Conservation (phyloP, 208 protist species). For the Trypanosoma conorhini region DNA sequence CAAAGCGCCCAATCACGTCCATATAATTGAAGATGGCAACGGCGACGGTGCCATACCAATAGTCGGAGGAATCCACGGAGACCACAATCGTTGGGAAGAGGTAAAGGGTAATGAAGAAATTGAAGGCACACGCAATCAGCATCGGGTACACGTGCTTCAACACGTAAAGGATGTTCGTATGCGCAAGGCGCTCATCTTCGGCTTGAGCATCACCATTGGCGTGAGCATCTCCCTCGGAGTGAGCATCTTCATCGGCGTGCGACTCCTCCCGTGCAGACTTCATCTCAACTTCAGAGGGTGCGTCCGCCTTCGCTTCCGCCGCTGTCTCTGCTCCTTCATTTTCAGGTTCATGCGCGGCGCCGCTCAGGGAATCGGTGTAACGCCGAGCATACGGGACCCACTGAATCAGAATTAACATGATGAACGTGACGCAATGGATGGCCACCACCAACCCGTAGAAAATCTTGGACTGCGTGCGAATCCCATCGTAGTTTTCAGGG, state of each 20-base stretch:
- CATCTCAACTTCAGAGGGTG: not conserved
- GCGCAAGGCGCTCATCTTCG: constrained; percentile 24
- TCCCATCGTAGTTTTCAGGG: constrained; percentile 34
- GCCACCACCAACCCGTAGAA: constrained; percentile 58
- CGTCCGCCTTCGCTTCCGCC: not conserved
- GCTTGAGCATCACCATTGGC: not conserved
- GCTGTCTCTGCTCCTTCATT: not conserved
- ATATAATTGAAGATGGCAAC: constrained; percentile 63
- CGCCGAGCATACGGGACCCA: constrained; percentile 46
- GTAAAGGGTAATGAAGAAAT: constrained; percentile 60
- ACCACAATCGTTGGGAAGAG: constrained; percentile 57
- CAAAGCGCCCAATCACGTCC: constrained; percentile 52
- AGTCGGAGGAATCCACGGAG: constrained; percentile 40
- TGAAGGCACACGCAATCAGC: constrained; percentile 38
- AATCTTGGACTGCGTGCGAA: constrained; percentile 44
- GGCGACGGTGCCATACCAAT: constrained; percentile 59
- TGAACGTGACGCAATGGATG: constrained; percentile 39
- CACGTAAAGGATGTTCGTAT: constrained; percentile 6
- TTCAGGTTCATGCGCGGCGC: not conserved
- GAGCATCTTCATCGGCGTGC: not conserved
- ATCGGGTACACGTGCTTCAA: constrained; percentile 38
- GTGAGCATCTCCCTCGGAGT: not conserved
- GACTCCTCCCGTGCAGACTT: not conserved
- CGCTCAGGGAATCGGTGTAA: constrained; percentile 34
- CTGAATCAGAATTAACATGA: constrained; percentile 40